Conservation (phyloP, 768 basidiomycete species). For the Phanerochaete carnosa region DNA sequence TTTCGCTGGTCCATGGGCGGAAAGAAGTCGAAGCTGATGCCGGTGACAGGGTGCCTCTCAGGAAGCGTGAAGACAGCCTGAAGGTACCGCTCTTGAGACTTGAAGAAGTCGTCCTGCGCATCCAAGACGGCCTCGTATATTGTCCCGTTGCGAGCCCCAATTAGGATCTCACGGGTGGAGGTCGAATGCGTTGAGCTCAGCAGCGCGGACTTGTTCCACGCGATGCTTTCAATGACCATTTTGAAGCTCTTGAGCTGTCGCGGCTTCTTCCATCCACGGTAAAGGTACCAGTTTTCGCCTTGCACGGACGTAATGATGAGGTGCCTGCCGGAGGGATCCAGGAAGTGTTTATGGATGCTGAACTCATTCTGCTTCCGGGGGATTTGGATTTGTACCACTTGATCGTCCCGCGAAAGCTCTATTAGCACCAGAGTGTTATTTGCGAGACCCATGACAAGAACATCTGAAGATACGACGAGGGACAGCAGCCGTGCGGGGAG, state of each 20-base stretch:
- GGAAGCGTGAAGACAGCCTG: slow-evolving; percentile 73
- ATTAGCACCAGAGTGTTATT: slow-evolving; percentile 83
- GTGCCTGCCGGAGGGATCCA: slow-evolving; percentile 92
- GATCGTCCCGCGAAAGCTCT: slow-evolving; percentile 83
- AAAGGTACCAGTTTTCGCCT: slow-evolving; percentile 94
- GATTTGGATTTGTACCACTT: slow-evolving; percentile 77
- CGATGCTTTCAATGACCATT: slow-evolving; percentile 85
- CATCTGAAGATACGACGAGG: slow-evolving; percentile 82
- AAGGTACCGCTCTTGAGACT: slow-evolving; percentile 78
- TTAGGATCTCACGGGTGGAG: slow-evolving; percentile 80
- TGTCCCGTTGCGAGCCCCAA: slow-evolving; percentile 81
- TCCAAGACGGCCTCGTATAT: slow-evolving; percentile 90
- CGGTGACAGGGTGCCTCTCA: slow-evolving; percentile 80
- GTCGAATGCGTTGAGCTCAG: slow-evolving; percentile 64
- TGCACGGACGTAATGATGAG: slow-evolving; percentile 80
- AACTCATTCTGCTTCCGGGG: slow-evolving; percentile 74
- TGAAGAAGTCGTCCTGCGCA: slow-evolving; percentile 89
- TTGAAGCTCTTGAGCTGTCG: slow-evolving; percentile 76
- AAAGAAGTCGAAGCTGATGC: slow-evolving; percentile 78
- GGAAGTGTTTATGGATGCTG: slow-evolving; percentile 78
- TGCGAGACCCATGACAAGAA: slow-evolving; percentile 78
- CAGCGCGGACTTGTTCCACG: slow-evolving; percentile 79
- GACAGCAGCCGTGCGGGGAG: slow-evolving; percentile 82
- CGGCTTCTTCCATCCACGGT: slow-evolving; percentile 77
- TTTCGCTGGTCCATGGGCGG: slow-evolving; percentile 59